Base-by-base conservation (phyloP, 1,284 basidiomycete species). In the Phaffia rhodozyma region DNA sequence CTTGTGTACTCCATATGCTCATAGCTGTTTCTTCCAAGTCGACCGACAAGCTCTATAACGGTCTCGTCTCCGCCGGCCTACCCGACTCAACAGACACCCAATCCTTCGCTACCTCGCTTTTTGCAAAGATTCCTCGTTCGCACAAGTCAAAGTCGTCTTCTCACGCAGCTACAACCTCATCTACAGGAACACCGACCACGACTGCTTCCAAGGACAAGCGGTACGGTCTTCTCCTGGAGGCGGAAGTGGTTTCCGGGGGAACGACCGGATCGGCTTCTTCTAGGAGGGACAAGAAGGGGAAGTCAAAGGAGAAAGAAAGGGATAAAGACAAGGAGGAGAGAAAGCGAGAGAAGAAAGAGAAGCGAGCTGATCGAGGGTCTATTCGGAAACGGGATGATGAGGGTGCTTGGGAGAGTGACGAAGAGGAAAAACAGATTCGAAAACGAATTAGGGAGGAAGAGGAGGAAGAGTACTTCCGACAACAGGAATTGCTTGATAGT, bases 321-420 rank as follows among this genome's bases (percentile, higher is more conserved):
- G 65, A 59, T 53, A 7, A 34, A 34, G 32, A 34, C 9, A 34
- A 9, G 32, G 61, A 69, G 65, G 69, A 71, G 58, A 59, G 63
- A 54, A 55, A 59, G 51, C 60, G 65, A 47, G 69, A 72, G 18
- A 70, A 64, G 4, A 71, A 68, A 27, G 77, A 79, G 21, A 71
- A 70, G 58, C 81, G 90, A 69, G 72, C 32, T 32, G 55, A 59
- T 7, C 58, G 63, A 21, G 66, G 61, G 53, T 55, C 55, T 7
- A 54, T 49, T 32, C 58, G 69, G 57, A 68, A 69, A 53, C 51
- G 68, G 30, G 68, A 68, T n/a, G 67, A 63, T 29, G 81, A 78
- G 30, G 83, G 84, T 65, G 86, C 88, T 63, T 92, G 89, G 90
- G 86, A 88, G 77, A 86, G 83, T 70, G 89, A 91, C 67, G 90